Conservation (phyloP, 2,329 filamentous ascomycete species). For the Scytalidium lignicola region DNA sequence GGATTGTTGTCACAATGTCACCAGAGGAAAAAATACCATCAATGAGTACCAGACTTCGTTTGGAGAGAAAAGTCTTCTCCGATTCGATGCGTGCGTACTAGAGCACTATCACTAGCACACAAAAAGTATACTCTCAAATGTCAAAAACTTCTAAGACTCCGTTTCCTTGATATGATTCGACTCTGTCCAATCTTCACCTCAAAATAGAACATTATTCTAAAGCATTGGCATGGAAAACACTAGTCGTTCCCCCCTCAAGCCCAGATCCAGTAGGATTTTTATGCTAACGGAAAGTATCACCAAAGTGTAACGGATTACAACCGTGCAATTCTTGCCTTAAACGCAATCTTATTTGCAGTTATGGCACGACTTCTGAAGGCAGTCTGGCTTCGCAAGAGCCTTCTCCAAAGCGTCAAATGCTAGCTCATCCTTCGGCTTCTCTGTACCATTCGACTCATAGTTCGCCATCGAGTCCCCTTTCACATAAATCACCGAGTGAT, state of each 20-base stretch:
- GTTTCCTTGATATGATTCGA: too few species aligned
- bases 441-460: background rate
- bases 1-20: too few species aligned
- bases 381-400: slow-evolving; percentile 20
- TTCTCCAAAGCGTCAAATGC: slow-evolving; percentile 25
- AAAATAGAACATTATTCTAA: too few species aligned
- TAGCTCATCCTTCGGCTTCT: slow-evolving; percentile 13
- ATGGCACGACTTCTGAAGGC: slow-evolving; percentile 30
- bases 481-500: background rate
- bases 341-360: slow-evolving; percentile 41
- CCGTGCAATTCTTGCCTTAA: slow-evolving; percentile 56
- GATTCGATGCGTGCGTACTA: too few species aligned
- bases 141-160: too few species aligned
- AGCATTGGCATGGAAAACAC: too few species aligned
- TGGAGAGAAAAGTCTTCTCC: too few species aligned
- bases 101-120: too few species aligned
- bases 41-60: too few species aligned
- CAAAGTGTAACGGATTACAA: slow-evolving; percentile 53
- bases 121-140: too few species aligned
- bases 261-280: background rate
- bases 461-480: background rate
- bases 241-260: background rate
- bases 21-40: too few species aligned
- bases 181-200: too few species aligned
- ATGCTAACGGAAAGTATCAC: background rate